Evolutionary conservation across 2,329 filamentous ascomycete genomes (phyloP), one percentile per base, ranked within the genome.

Genomic region (Colletotrichum limetticola): DNA sequence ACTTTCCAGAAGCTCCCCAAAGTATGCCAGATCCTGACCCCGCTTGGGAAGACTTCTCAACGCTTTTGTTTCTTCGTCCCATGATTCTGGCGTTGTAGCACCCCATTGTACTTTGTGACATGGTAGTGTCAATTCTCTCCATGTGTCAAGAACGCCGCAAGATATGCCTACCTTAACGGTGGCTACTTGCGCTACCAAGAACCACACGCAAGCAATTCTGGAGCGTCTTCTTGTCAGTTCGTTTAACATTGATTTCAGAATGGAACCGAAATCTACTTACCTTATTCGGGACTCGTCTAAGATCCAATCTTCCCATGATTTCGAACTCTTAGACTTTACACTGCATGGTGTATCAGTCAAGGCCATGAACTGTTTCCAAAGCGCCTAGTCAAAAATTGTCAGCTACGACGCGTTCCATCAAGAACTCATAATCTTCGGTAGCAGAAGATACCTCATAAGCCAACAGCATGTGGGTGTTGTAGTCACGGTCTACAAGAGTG

Each of bases 251-350:
- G 14, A 35, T 7, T 2, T 7, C 14, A 4, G 5, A 26, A 26
- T 26, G 26, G 26, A 26, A 26, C 26, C 26, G 14, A 42, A 16
- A 42, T 42, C 14, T 7, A 68, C 2, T 9, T 19, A 74, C 72
- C 72, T 72, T 3, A 24, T 53, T 26, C 59, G 19, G 5, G 72
- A 72, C 30, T 74, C 72, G 14, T 57, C 37, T 4, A 72, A 35
- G 5, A 74, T 56, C 72, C 68, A 74, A 12, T 68, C 46, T 46
- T 72, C 53, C 72, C 68, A 72, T 3, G 59, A 46, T 16, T 19
- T 24, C 3, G 16, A 22, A 7, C 14, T 19, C 12, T 11, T 22
- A 3, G 42, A 22, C 2, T 56, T 22, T 9, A 32, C 24, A 46
- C n/a, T 26, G 26, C 42, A 63, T 12, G 56, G 32, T 12, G 32